Evolutionary conservation across 192 early-diverging fungal genomes (phyloP).

Genomic region (Chytriomyces sp.): DNA sequence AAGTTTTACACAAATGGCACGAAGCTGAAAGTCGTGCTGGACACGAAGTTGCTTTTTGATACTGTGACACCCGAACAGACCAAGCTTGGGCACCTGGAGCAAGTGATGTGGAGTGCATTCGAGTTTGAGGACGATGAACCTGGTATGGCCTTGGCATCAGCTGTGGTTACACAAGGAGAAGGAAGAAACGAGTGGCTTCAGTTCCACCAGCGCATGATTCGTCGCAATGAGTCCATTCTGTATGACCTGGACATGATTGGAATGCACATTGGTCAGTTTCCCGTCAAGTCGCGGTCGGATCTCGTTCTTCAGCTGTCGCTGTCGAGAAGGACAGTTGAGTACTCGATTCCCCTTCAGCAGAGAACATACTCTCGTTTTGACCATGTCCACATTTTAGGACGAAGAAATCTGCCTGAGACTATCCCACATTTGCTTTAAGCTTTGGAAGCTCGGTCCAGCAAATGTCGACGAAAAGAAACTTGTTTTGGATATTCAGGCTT

Average conservation of each 20-base stretch:
- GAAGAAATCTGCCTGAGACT: constrained; percentile 20
- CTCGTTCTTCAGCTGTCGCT: too few relatives aligned
- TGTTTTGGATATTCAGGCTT: neutral
- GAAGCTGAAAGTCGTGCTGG: neutral
- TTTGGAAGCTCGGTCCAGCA: neutral
- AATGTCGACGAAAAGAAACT: neutral
- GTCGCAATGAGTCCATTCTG: neutral
- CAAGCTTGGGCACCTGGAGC: neutral
- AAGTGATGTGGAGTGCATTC: neutral
- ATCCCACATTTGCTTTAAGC: neutral
- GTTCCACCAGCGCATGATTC: neutral
- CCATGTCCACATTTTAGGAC: neutral
- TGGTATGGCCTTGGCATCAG: too few relatives aligned
- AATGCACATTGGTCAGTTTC: neutral
- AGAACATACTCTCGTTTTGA: neutral
- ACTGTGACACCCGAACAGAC: neutral
- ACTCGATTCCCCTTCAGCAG: too few relatives aligned
- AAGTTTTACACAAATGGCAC: neutral
- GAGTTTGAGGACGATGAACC: neutral
- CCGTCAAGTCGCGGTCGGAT: neutral
- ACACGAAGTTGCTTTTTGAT: neutral
- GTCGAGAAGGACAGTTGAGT: too few relatives aligned
- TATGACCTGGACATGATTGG: neutral
- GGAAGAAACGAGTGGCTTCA: neutral
- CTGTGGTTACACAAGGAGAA: neutral